Percentiles rank a stretch among this genome's conserved stretches.
phyloP scores from a whole-genome alignment of 2,329 filamentous ascomycete species.

The Blumeria graminis region DNA sequence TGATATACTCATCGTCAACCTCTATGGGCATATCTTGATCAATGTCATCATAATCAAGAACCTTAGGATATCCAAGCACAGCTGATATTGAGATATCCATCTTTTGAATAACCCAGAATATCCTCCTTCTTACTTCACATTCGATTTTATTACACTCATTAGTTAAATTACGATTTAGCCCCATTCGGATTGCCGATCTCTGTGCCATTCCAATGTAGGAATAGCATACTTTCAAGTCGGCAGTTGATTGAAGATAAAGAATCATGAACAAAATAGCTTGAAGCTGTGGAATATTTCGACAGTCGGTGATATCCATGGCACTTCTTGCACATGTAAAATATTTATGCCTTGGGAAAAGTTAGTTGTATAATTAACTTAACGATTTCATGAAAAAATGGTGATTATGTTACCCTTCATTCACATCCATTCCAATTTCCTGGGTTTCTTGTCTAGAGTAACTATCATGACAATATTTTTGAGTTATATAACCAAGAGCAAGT shows the following conservation, averaged over 20 bases:
- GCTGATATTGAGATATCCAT: constrained; percentile 49
- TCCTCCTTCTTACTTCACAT: constrained; percentile 34
- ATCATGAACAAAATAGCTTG: constrained; percentile 62
- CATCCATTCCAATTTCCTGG: no score
- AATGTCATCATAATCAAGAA: constrained; percentile 38
- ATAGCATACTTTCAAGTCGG: constrained; percentile 58
- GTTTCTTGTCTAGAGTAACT: no score
- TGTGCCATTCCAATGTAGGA: constrained; percentile 58
- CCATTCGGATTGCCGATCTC: constrained; percentile 51
- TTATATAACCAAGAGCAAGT: constrained; percentile 39
- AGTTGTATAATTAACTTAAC: constrained; percentile 2
- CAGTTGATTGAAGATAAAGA: constrained; percentile 56
- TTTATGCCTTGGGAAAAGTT: constrained; percentile 22
- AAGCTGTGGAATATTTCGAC: constrained; percentile 47
- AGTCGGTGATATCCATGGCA: constrained; percentile 42
- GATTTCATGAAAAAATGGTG: constrained; percentile 3
- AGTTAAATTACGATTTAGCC: constrained; percentile 48
- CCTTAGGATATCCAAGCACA: constrained; percentile 38
- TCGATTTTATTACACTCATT: constrained; percentile 37
- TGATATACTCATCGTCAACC: constrained; percentile 44
- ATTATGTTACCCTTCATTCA: no score
- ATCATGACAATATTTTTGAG: no score
- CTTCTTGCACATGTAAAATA: constrained; percentile 46
- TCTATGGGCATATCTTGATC: constrained; percentile 41
- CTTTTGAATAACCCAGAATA: constrained; percentile 44